phyloP scores from a whole-genome alignment of 2,329 filamentous ascomycete species.

The Penicillium sp. region DNA sequence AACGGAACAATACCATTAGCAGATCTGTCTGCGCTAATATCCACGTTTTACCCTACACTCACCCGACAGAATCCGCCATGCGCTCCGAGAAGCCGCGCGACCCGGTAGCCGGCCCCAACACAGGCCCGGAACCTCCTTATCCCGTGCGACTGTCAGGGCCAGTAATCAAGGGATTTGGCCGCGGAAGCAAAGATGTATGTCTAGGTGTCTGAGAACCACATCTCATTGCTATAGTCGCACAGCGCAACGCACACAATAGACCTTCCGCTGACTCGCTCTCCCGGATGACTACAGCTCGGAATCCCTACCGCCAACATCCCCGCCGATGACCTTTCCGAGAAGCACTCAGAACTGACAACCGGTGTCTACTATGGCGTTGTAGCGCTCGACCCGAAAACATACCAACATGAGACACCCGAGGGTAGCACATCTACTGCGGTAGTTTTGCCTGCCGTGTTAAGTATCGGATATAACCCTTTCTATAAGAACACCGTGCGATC shows the following conservation, averaged over 20 bases:
- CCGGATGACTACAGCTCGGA: conserved; percentile 61
- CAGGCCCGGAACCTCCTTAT: conserved; percentile 73
- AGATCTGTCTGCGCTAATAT: background rate
- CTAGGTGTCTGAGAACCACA: background rate
- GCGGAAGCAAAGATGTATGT: conserved; percentile 83
- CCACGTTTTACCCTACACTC: background rate
- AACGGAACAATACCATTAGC: background rate
- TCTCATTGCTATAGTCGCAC: too few species aligned
- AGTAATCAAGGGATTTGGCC: conserved; percentile 89
- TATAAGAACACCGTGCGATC: conserved; percentile 87
- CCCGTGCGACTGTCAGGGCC: conserved; percentile 80
- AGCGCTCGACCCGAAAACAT: conserved; percentile 56
- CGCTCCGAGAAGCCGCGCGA: conserved; percentile 58
- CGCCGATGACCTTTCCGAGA: conserved; percentile 61
- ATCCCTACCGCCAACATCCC: conserved; percentile 93
- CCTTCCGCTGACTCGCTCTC: conserved; percentile 1
- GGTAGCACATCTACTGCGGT: conserved; percentile 18
- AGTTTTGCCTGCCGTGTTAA: conserved; percentile 86
- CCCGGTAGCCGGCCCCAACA: conserved; percentile 67
- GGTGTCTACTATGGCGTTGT: conserved; percentile 96
- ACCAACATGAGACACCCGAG: conserved; percentile 22
- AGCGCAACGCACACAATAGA: background rate
- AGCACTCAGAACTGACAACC: conserved; percentile 57
- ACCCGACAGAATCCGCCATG: conserved; percentile 32
- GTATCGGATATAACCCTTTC: conserved; percentile 94